Conservation (phyloP, 805 yeast genomes). For the Candida taoyuanica region DNA sequence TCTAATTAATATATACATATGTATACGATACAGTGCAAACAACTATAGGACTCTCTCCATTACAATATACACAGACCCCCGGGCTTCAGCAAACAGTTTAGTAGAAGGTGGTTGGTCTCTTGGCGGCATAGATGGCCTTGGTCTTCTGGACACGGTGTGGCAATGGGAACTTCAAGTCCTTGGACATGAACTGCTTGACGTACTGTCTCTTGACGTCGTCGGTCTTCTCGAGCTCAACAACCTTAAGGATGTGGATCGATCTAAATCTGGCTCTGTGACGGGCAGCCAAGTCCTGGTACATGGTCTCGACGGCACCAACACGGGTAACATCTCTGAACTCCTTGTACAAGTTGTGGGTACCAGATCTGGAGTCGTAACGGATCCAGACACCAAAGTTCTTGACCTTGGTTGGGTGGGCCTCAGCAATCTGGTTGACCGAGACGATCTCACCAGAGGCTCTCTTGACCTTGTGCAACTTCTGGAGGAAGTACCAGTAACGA, state of each 20-base stretch:
- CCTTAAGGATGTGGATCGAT: constrained; percentile 98
- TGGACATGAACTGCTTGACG: constrained; percentile 93
- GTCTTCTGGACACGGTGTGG: constrained; percentile 98
- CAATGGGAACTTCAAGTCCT: constrained; percentile 98
- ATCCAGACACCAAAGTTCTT: constrained; percentile 99
- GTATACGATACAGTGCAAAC: too few species aligned
- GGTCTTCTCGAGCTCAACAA: constrained; percentile 96
- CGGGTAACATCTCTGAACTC: constrained; percentile 99
- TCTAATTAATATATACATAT: too few species aligned
- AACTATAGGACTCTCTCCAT: constrained; percentile 13
- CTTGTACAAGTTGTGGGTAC: constrained; percentile 99
- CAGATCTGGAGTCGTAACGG: constrained; percentile 99
- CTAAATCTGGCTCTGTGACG: constrained; percentile 99
- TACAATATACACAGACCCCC: constrained; percentile 11
- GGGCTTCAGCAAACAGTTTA: constrained; percentile 38
- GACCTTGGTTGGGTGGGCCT: constrained; percentile 97
- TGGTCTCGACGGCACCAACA: constrained; percentile 96
- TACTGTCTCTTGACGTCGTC: constrained; percentile 99
- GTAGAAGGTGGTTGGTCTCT: constrained; percentile 97
- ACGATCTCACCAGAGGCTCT: constrained; percentile 99
- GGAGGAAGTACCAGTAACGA: constrained; percentile 99
- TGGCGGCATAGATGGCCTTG: constrained; percentile 80
- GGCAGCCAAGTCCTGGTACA: constrained; percentile 99
- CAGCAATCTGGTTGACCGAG: constrained; percentile 84
- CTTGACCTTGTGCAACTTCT: constrained; percentile 99